These are phyloP conservation scores for Peltaster fructicola DNA, from an alignment of 2,329 filamentous ascomycete genomes.

Conservation along the genomic window DNA sequence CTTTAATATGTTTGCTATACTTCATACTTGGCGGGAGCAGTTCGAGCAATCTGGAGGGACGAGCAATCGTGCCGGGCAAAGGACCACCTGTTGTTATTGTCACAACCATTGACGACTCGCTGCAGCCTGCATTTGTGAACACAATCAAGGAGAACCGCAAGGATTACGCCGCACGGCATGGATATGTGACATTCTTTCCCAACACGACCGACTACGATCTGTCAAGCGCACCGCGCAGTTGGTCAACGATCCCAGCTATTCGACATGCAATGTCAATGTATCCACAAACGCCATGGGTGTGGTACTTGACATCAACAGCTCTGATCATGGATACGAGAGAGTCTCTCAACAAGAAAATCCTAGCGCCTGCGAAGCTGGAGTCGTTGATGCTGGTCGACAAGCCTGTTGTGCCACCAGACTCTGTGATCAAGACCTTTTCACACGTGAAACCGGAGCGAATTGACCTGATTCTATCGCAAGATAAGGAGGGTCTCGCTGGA, in stretches of 20 bases:
- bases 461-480: conserved; percentile 70
- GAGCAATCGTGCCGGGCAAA: too few species aligned
- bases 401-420: conserved; percentile 82
- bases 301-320: conserved; percentile 70
- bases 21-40: conserved; percentile 11
- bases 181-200: conserved; percentile 73
- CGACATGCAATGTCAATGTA: conserved; percentile 73
- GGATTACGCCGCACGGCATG: conserved; percentile 71
- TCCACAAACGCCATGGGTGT: conserved; percentile 64
- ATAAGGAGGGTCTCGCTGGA: conserved; percentile 58
- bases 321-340: conserved; percentile 72
- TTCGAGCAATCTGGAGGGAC: too few species aligned
- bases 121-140: conserved; percentile 49
- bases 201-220: conserved; percentile 61
- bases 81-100: conserved; percentile 58
- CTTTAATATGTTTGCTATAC: conserved; percentile 17
- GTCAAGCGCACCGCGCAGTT: conserved; percentile 40
- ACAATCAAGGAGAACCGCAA: conserved; percentile 67
- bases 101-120: conserved; percentile 58
- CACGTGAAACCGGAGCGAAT: conserved; percentile 63
- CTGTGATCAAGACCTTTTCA: conserved; percentile 85
- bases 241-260: conserved; percentile 67
- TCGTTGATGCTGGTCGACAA: conserved; percentile 67
- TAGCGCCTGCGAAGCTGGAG: conserved; percentile 50
- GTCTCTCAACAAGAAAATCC: conserved; percentile 52